These are phyloP conservation scores for Nothophoma quercina DNA, from an alignment of 2,329 filamentous ascomycete genomes.

Conservation along the genomic window DNA sequence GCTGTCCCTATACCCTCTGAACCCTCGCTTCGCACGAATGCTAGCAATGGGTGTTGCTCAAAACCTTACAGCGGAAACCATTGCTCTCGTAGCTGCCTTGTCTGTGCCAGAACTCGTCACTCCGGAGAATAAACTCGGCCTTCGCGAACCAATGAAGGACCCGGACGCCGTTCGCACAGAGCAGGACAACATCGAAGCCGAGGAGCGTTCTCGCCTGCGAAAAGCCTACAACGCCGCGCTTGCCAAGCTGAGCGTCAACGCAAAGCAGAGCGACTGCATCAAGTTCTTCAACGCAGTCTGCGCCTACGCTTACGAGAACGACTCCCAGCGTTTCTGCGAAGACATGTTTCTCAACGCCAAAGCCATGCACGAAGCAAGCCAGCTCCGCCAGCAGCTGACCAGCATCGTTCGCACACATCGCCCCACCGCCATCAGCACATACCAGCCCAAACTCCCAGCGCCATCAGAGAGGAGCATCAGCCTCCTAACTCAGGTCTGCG, in stretches of 20 bases:
- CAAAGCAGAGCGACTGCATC: constrained; percentile 81
- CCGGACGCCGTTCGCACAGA: constrained; percentile 61
- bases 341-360: constrained; percentile 87
- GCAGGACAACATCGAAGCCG: constrained; percentile 75
- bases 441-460: constrained; percentile 62
- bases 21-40: constrained; percentile 90
- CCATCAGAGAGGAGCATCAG: constrained; percentile 71
- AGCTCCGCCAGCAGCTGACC: constrained; percentile 83
- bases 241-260: constrained; percentile 78
- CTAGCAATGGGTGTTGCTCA: constrained; percentile 86
- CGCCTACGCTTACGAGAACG: constrained; percentile 67
- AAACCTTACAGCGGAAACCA: constrained; percentile 82
- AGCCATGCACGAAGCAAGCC: constrained; percentile 82
- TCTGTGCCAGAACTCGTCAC: constrained; percentile 90
- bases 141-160: constrained; percentile 58
- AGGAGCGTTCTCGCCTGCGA: constrained; percentile 70
- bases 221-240: constrained; percentile 76
- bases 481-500: constrained; percentile 87
- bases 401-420: constrained; percentile 80
- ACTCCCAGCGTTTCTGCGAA: constrained; percentile 75
- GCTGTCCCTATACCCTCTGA: constrained; percentile 88
- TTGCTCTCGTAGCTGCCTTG: constrained; percentile 86
- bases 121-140: constrained; percentile 78
- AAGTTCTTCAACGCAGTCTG: constrained; percentile 90
- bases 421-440: constrained; percentile 53